A percentile compares a stretch with the other conserved stretches of the same genome.
These are phyloP conservation scores for Xerocomus potaroensis DNA, from an alignment of 768 basidiomycete species.

Conservation along the genomic window DNA sequence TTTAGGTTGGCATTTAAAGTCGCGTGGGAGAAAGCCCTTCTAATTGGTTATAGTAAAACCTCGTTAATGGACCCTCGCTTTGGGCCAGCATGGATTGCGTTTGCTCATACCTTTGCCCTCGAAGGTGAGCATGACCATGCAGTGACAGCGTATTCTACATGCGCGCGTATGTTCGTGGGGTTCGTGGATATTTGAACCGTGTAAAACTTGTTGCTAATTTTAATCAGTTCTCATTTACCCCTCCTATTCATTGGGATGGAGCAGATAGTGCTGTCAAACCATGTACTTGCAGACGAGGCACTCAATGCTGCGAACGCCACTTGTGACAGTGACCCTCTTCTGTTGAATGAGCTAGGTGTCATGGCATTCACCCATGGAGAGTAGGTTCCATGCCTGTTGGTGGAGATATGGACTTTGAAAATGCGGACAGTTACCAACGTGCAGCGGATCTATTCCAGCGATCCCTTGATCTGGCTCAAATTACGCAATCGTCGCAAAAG, in stretches of 20 bases:
- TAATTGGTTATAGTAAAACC: slow-evolving; percentile 65
- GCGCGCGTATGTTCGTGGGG: slow-evolving; percentile 93
- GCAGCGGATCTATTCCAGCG: slow-evolving; percentile 70
- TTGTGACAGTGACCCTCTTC: slow-evolving; percentile 84
- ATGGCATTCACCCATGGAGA: slow-evolving; percentile 85
- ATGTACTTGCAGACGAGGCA: slow-evolving; percentile 80
- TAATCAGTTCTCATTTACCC: slow-evolving; percentile 83
- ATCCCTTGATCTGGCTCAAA: slow-evolving; percentile 76
- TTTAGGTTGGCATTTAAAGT: slow-evolving; percentile 66
- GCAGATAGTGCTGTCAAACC: slow-evolving; percentile 86
- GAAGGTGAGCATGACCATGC: slow-evolving; percentile 99
- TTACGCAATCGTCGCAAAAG: slow-evolving; percentile 78
- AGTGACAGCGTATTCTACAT: slow-evolving; percentile 96
- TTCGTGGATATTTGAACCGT: slow-evolving; percentile 32
- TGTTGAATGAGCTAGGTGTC: slow-evolving; percentile 90
- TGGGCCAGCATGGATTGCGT: slow-evolving; percentile 95
- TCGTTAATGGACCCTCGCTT: slow-evolving; percentile 96
- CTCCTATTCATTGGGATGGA: slow-evolving; percentile 98
- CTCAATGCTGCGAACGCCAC: slow-evolving; percentile 75
- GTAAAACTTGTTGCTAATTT: slow-evolving; percentile 6
- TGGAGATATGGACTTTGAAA: background rate
- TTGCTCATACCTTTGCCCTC: slow-evolving; percentile 94
- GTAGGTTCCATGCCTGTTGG: slow-evolving; percentile 42
- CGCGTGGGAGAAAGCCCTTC: background rate
- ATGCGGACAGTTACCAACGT: slow-evolving; percentile 59